phyloP scores from a whole-genome alignment of 352 stramenopile genomes.

The Phytophthora parvispora region DNA sequence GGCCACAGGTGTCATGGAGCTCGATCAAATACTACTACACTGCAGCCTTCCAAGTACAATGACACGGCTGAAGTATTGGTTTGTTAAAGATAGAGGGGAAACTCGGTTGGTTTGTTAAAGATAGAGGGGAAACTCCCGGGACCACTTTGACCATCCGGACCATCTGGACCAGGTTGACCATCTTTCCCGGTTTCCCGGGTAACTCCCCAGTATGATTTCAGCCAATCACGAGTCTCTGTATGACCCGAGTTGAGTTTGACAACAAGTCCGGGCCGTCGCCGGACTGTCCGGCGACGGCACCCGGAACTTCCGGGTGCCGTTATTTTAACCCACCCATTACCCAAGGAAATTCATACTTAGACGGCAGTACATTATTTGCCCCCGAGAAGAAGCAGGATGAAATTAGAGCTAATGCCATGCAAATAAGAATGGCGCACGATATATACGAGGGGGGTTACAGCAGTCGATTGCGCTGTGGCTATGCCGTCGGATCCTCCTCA shows the following conservation, averaged over 20 bases:
- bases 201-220: not conserved
- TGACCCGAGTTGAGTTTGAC: not conserved
- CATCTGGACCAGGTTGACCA: not conserved
- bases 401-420: slow-evolving; percentile 24
- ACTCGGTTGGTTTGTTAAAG: not conserved
- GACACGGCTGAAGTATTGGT: not conserved
- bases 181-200: not conserved
- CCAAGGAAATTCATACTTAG: too few species aligned
- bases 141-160: not conserved
- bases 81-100: not conserved
- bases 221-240: not conserved
- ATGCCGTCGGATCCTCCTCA: slow-evolving; percentile 18
- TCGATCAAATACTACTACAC: not conserved
- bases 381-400: slow-evolving; percentile 11
- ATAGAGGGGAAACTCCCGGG: not conserved
- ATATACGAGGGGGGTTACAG: slow-evolving; percentile 24
- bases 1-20: not conserved
- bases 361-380: slow-evolving; percentile 27
- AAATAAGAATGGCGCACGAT: slow-evolving; percentile 33
- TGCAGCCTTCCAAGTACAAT: not conserved
- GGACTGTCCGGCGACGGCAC: too few species aligned
- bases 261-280: too few species aligned
- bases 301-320: too few species aligned
- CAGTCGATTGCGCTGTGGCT: slow-evolving; percentile 4
- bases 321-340: too few species aligned